phyloP scores from a whole-genome alignment of 352 stramenopile genomes.

The Globisporangium canariense region DNA sequence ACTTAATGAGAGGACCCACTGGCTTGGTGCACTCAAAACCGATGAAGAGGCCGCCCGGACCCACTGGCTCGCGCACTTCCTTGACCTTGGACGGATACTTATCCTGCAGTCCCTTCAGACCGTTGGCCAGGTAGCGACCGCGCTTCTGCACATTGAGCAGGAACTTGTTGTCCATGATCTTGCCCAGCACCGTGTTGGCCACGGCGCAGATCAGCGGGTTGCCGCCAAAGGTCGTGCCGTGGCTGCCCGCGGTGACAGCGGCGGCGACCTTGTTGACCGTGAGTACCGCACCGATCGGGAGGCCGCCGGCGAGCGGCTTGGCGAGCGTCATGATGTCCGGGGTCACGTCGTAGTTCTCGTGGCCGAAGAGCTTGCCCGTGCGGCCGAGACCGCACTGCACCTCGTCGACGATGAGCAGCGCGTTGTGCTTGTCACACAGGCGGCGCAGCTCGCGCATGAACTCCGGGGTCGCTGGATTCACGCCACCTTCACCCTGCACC shows the following conservation, averaged over 20 bases:
- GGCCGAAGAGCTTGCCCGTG: conserved; percentile 93
- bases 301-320: conserved; percentile 95
- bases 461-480: conserved; percentile 87
- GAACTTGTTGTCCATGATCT: conserved; percentile 69
- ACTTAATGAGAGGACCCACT: conserved; percentile 58
- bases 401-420: conserved; percentile 98
- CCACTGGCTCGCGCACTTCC: conserved; percentile 63
- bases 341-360: conserved; percentile 91
- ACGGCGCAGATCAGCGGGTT: conserved; percentile 95
- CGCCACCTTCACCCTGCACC: conserved; percentile 92
- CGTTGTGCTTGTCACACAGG: conserved; percentile 92
- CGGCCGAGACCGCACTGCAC: conserved; percentile 97
- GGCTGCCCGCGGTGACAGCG: conserved; percentile 90
- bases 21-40: conserved; percentile 75
- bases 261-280: conserved; percentile 88
- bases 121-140: conserved; percentile 52
- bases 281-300: conserved; percentile 96
- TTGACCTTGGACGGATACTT: conserved; percentile 72
- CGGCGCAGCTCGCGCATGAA: conserved; percentile 90
- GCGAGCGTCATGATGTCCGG: conserved; percentile 97
- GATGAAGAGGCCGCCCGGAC: conserved; percentile 72
- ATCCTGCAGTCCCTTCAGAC: conserved; percentile 57
- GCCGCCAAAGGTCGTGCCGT: conserved; percentile 96
- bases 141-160: conserved; percentile 69
- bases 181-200: conserved; percentile 75